Evolutionary conservation across 2,329 filamentous ascomycete genomes (phyloP), one percentile per base, ranked within the genome.

Genomic region (Aureobasidium sp.): DNA sequence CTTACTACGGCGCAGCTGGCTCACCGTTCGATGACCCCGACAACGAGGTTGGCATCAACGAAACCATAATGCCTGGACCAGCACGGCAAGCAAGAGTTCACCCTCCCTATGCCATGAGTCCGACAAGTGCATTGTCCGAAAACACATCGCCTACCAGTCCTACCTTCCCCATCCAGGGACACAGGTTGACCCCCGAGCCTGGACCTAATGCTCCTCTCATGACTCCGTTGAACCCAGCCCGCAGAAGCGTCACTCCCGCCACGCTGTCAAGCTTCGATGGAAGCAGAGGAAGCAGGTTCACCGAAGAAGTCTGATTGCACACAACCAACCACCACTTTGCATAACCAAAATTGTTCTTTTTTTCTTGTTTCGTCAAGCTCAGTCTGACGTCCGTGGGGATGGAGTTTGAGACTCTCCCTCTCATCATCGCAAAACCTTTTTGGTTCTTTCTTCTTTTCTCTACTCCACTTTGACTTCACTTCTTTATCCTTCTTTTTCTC

Each of bases 1-100:
- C 71, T 15, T 75, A 74, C 48, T 73, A 72, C 50, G 77, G 77
- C 62, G 75, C 75, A 27, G 73, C 74, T 9, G 68, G 71, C 11
- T 73, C 72, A 24, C 61, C 63, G 9, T 66, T 62, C 17, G 40
- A 60, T 12, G 62, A 62, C n/a, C 63, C 64, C 27, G 48, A 59
- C 9, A 62, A 42, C 54, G 62, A 45, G 54, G 42, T 58, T 22
- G 63, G 39, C 22, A 61, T 59, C 29, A 40, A 47, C 22, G 59
- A 56, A 65, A 60, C 66, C 39, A 68, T 74, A 52, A 70, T 68
- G 40, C 69, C 71, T 33, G 70, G 72, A 14, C 71, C 72, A 48
- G 70, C 69, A 37, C 66, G 73, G 22, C 68, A 66, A 57, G 69
- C 70, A 2, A 71, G 69, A 39, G 60, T 73, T 19, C 71, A 72